Percentiles rank a stretch among this genome's conserved stretches.
Conservation (phyloP, 2,329 filamentous ascomycete species). For the Orbilia oligospora region DNA sequence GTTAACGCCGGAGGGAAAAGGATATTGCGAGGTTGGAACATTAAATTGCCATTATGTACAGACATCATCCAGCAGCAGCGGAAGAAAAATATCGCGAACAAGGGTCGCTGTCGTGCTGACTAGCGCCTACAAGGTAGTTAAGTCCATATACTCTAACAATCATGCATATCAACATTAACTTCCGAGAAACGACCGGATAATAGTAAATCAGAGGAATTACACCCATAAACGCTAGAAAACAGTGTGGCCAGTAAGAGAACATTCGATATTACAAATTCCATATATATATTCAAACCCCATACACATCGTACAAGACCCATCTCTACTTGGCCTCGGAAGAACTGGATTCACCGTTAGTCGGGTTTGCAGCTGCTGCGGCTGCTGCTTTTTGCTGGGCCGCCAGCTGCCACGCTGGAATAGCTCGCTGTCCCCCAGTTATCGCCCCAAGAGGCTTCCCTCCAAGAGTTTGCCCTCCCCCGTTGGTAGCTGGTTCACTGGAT, state of each 20-base stretch:
- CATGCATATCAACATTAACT: slow-evolving; percentile 40
- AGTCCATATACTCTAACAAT: slow-evolving; percentile 38
- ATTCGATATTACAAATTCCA: slow-evolving; percentile 36
- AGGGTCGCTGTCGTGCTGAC: slow-evolving; percentile 20
- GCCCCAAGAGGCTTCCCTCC: slow-evolving; percentile 62
- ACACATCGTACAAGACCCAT: neutral
- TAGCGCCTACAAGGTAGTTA: slow-evolving; percentile 33
- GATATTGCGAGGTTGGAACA: neutral
- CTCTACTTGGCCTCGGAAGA: slow-evolving; percentile 47
- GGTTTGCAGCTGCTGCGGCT: slow-evolving; percentile 64
- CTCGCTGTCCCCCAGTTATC: slow-evolving; percentile 63
- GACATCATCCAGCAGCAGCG: slow-evolving; percentile 20
- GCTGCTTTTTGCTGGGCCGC: slow-evolving; percentile 65
- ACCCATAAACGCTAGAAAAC: slow-evolving; percentile 59
- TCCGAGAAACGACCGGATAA: slow-evolving; percentile 39
- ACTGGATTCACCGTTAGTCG: slow-evolving; percentile 47
- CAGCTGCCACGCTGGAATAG: slow-evolving; percentile 73
- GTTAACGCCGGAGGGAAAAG: slow-evolving; percentile 2
- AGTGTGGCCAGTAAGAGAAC: slow-evolving; percentile 22
- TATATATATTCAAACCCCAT: slow-evolving; percentile 37
- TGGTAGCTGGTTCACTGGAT: slow-evolving; percentile 28
- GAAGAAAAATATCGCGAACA: slow-evolving; percentile 20
- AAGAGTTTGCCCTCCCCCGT: slow-evolving; percentile 55
- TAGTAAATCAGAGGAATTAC: slow-evolving; percentile 43
- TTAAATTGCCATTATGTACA: slow-evolving; percentile 39